A percentile compares a stretch with the other conserved stretches of the same genome.
Conservation (phyloP, 2,329 filamentous ascomycete genomes). For the Magnaporthiopsis poae region DNA sequence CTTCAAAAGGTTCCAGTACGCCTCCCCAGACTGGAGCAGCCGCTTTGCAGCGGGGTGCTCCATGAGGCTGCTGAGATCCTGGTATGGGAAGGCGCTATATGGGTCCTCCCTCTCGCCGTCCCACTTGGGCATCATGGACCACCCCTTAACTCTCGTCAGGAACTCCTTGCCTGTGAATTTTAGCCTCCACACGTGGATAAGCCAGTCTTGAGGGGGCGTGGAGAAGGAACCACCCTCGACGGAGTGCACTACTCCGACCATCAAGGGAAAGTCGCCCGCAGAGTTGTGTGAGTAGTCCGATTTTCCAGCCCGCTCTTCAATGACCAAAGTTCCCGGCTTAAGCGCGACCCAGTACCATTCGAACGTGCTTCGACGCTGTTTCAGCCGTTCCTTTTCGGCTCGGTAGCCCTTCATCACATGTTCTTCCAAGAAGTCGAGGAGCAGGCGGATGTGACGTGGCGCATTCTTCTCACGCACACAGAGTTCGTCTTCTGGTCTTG, state of each 20-base stretch:
- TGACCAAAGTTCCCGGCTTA: background rate
- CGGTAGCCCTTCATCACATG: conserved; percentile 9
- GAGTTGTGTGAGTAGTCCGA: background rate
- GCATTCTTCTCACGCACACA: conserved; percentile 14
- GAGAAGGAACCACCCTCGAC: background rate
- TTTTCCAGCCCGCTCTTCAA: background rate
- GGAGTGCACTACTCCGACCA: background rate
- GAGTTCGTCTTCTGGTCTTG: background rate
- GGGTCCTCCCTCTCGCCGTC: background rate
- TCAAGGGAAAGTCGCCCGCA: background rate
- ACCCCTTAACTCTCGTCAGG: no score
- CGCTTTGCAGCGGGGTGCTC: background rate
- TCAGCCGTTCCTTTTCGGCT: conserved; percentile 5
- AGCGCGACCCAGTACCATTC: background rate
- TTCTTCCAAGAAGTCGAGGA: conserved; percentile 17
- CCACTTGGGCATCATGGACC: background rate
- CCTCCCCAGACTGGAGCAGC: background rate
- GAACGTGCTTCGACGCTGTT: background rate
- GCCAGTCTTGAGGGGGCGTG: background rate
- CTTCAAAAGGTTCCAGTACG: background rate
- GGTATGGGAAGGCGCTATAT: no score
- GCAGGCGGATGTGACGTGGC: conserved; percentile 11
- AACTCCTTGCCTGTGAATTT: conserved; percentile 7
- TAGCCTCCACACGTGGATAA: background rate
- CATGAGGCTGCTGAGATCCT: background rate